phyloP scores from a whole-genome alignment of 495 filamentous ascomycete species.

The Xylaria palmicola region DNA sequence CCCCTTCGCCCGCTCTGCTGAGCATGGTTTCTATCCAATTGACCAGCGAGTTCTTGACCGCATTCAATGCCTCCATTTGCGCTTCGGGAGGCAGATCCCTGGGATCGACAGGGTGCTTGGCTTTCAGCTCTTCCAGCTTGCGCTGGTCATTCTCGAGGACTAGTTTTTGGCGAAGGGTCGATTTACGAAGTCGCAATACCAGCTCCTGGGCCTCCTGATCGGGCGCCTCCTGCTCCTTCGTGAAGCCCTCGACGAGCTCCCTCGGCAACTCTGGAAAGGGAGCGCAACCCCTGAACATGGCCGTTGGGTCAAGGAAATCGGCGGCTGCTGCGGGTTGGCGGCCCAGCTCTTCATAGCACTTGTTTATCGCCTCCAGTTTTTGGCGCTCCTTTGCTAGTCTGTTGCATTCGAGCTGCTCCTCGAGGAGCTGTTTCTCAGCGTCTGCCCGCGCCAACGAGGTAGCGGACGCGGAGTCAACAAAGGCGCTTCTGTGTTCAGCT shows the following conservation, averaged over 20 bases:
- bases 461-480: neutral
- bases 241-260: conserved; percentile 44
- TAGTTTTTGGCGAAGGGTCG: conserved; percentile 61
- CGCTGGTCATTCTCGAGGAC: conserved; percentile 62
- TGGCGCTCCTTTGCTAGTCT: conserved; percentile 55
- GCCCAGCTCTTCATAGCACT: conserved; percentile 45
- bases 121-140: conserved; percentile 57
- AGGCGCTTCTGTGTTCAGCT: conserved; percentile 25
- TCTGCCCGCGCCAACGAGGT: conserved; percentile 16
- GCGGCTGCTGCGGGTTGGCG: conserved; percentile 55
- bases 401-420: conserved; percentile 49
- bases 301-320: conserved; percentile 46
- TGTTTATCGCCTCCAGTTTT: conserved; percentile 48
- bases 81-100: conserved; percentile 32
- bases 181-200: conserved; percentile 61
- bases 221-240: conserved; percentile 31
- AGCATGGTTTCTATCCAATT: conserved; percentile 72
- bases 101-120: conserved; percentile 31
- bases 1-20: conserved; percentile 47
- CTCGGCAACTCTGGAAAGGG: conserved; percentile 48
- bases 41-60: conserved; percentile 64
- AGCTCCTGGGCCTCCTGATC: conserved; percentile 46
- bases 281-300: conserved; percentile 42
- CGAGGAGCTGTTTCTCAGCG: conserved; percentile 36
- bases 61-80: conserved; percentile 48